Evolutionary conservation across 1,139 yeast species (phyloP).

Genomic region (Wickerhamomyces sp.): DNA sequence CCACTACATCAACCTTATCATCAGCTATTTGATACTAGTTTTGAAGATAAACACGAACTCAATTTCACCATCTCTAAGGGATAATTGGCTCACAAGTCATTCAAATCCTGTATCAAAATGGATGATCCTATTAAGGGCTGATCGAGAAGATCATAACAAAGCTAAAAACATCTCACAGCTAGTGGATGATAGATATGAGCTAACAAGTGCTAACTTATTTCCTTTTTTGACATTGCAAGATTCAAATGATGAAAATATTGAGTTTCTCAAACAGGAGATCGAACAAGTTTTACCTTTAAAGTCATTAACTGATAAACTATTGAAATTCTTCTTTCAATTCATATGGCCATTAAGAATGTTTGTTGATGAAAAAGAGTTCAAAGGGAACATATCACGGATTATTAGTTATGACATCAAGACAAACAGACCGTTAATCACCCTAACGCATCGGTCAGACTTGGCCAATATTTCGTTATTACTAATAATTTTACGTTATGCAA

Average conservation of each 20-base stretch:
- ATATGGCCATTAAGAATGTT: slow-evolving; percentile 3
- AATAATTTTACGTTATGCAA: slow-evolving; percentile 4
- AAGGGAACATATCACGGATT: background rate
- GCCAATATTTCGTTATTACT: slow-evolving; percentile 2
- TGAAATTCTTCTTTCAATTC: slow-evolving; percentile 1
- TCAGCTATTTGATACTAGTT: slow-evolving; percentile 1
- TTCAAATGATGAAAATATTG: background rate
- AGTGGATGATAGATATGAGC: background rate
- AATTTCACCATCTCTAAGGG: background rate
- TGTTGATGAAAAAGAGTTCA: slow-evolving; percentile 1
- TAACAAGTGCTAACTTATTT: background rate
- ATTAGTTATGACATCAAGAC: background rate
- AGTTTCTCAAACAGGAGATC: background rate
- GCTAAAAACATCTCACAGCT: background rate
- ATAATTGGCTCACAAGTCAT: slow-evolving; percentile 2
- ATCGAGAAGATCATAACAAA: background rate
- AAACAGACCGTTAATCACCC: background rate
- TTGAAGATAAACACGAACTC: background rate
- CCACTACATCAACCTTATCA: slow-evolving; percentile 2
- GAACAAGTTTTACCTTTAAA: background rate
- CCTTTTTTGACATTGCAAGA: slow-evolving; percentile 1
- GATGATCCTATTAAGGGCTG: background rate
- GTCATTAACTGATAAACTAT: background rate
- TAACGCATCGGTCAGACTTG: slow-evolving; percentile 3
- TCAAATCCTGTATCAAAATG: slow-evolving; percentile 5